Percentiles rank a stretch among this genome's conserved stretches.
These are phyloP conservation scores for Penicillium sp. DNA, from an alignment of 2,329 filamentous ascomycete genomes.

Conservation along the genomic window DNA sequence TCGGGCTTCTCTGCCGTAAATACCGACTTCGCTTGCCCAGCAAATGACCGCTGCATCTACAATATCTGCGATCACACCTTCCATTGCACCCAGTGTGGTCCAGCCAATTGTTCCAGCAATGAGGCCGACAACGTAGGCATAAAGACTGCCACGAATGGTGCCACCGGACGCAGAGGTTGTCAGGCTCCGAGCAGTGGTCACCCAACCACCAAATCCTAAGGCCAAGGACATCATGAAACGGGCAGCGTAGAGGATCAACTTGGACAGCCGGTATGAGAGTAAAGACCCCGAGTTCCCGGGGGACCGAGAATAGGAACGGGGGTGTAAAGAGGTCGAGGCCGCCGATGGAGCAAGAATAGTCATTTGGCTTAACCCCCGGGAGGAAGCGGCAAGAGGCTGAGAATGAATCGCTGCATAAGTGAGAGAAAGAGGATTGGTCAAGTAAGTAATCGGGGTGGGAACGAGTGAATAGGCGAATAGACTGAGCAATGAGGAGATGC, in stretches of 20 bases:
- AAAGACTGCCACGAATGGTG: conserved; percentile 71
- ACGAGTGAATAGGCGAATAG: conserved; percentile 76
- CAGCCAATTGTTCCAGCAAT: conserved; percentile 94
- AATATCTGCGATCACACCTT: conserved; percentile 81
- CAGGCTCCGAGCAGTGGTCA: conserved; percentile 81
- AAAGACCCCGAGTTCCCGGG: conserved; percentile 53
- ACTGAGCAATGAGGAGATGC: conserved; percentile 67
- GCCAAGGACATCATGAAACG: conserved; percentile 87
- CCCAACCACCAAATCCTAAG: conserved; percentile 94
- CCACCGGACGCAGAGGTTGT: conserved; percentile 54
- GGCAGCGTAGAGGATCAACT: conserved; percentile 85
- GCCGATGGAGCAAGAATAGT: conserved; percentile 72
- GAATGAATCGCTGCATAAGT: conserved; percentile 95
- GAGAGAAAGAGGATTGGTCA: conserved; percentile 88
- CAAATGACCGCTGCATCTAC: conserved; percentile 88
- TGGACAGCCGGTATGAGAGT: conserved; percentile 86
- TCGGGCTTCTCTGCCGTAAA: conserved; percentile 61
- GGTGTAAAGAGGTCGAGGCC: conserved; percentile 62
- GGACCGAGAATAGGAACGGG: conserved; percentile 45
- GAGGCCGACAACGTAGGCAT: conserved; percentile 90
- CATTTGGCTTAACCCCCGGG: conserved; percentile 77
- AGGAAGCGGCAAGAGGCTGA: conserved; percentile 73
- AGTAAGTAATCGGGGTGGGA: conserved; percentile 77
- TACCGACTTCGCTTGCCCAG: conserved; percentile 83
- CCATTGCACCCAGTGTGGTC: conserved; percentile 87